Base-by-base conservation (phyloP, 179 eudicot genomes). In the Patellifolia procumbens region DNA sequence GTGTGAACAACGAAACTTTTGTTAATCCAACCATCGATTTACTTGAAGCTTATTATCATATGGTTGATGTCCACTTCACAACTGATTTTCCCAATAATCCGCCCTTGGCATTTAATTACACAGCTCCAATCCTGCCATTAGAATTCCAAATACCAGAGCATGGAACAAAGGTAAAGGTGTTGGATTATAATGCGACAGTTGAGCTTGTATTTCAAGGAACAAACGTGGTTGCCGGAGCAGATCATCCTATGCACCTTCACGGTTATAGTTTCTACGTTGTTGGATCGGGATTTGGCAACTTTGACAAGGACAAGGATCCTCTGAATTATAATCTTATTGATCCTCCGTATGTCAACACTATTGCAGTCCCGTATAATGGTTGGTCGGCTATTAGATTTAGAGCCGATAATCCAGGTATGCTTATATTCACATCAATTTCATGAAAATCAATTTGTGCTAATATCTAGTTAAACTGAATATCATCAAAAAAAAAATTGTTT, bases 241-340 rank as follows among this genome's bases (percentile, higher is more conserved):
- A 82, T 42, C 85, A 82, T 75, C 82, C 85, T 0, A 82, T 82
- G 80, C 85, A 82, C 26, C 52, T 82, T 22, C 85, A 82, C 67
- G 85, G 85, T 6, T 76, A 79, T n/a, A 75, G 74, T 24, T 82
- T 78, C 31, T 82, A 82, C n/a, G 79, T 82, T 5, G 82, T 79
- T 24, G 85, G 85, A 32, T 62, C 70, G 4, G 85, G 79, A 0
- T 70, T 74, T 1, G 85, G 81, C 26, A 78, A 28, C 31, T 82
- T 82, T 31, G 32, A 82, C 20, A 65, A 70, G 63, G 68, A 78
- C 26, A 74, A 22, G 34, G 76, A 79, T 66, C 85, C 79, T 43
- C 31, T 35, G 10, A 67, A 68, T 32, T 82, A 74, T 31, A 82
- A 82, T 49, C 63, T 82, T 34, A 45, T 74, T 24, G 85, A 82